Conservation (phyloP, 2,329 filamentous ascomycete species). For the Colletotrichum euphorbiae region DNA sequence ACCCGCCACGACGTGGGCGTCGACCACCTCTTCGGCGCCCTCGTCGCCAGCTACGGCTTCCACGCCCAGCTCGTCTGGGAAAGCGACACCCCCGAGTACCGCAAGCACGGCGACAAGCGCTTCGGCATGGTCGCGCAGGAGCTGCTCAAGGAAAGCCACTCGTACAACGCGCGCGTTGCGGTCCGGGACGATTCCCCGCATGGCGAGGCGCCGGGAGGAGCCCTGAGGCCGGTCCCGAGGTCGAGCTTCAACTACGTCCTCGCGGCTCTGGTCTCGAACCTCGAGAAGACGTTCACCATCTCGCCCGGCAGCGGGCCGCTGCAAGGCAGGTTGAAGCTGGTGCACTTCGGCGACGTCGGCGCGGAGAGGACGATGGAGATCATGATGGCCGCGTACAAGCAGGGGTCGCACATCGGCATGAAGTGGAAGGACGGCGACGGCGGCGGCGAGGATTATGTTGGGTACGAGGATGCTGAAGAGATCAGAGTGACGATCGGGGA, state of each 20-base stretch:
- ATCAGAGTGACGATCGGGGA: conserved; percentile 76
- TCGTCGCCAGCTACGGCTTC: conserved; percentile 91
- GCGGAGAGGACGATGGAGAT: conserved; percentile 79
- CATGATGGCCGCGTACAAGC: conserved; percentile 74
- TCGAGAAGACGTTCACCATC: conserved; percentile 86
- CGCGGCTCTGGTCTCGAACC: conserved; percentile 79
- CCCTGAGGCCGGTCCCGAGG: conserved; percentile 44
- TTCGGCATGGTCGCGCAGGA: conserved; percentile 88
- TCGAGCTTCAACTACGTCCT: conserved; percentile 80
- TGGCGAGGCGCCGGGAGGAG: conserved; percentile 35
- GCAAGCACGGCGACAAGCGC: conserved; percentile 79
- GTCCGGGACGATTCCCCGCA: not conserved
- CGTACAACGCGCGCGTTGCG: conserved; percentile 59
- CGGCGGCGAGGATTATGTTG: conserved; percentile 61
- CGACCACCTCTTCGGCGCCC: conserved; percentile 73
- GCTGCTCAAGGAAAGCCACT: conserved; percentile 69
- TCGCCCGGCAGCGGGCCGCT: conserved; percentile 78
- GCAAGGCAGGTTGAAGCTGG: conserved; percentile 76
- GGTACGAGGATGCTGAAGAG: conserved; percentile 77
- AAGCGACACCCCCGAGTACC: conserved; percentile 86
- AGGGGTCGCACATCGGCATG: conserved; percentile 66
- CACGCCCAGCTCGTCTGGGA: conserved; percentile 91
- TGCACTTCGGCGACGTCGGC: conserved; percentile 78
- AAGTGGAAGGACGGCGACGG: conserved; percentile 65
- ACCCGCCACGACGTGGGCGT: conserved; percentile 50